phyloP scores from a whole-genome alignment of 2,329 filamentous ascomycete species.

The Hypoxylon rubiginosum region DNA sequence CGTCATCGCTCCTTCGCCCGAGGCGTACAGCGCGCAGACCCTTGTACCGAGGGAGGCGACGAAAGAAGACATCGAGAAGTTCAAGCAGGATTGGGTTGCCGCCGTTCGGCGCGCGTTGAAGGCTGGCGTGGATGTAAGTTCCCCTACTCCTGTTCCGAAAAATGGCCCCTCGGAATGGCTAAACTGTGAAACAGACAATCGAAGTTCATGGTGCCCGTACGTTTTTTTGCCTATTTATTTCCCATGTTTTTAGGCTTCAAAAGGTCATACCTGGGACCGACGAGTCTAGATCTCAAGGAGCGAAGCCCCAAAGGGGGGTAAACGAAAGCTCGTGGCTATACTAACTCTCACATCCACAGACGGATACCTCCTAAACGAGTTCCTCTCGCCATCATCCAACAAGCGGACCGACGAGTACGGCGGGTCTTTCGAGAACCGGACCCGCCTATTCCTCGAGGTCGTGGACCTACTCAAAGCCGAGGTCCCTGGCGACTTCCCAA shows the following conservation, averaged over 20 bases:
- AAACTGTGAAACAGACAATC: conserved; percentile 53
- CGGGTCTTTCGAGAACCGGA: conserved; percentile 60
- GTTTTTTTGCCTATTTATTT: not conserved
- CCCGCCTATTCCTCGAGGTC: conserved; percentile 51
- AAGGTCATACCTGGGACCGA: no score
- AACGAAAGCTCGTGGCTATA: not conserved
- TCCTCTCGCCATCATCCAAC: conserved; percentile 60
- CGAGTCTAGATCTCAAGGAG: no score
- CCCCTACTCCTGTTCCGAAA: not conserved
- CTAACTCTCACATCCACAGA: conserved; percentile 52
- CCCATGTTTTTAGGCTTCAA: no score
- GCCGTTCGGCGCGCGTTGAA: conserved; percentile 52
- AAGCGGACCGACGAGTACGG: conserved; percentile 63
- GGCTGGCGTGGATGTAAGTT: conserved; percentile 52
- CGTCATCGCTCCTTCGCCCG: conserved; percentile 47
- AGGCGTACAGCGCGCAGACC: conserved; percentile 46
- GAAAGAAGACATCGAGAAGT: conserved; percentile 50
- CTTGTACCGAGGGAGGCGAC: conserved; percentile 51
- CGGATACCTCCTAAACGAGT: conserved; percentile 62
- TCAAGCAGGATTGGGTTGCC: conserved; percentile 51
- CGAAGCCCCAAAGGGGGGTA: no score
- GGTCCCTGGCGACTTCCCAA: conserved; percentile 57
- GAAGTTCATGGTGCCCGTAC: conserved; percentile 53
- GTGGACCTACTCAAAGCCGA: conserved; percentile 41
- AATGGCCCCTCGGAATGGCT: not conserved